Conservation (phyloP, 1,284 basidiomycete genomes). For the Termitomyces sp. region DNA sequence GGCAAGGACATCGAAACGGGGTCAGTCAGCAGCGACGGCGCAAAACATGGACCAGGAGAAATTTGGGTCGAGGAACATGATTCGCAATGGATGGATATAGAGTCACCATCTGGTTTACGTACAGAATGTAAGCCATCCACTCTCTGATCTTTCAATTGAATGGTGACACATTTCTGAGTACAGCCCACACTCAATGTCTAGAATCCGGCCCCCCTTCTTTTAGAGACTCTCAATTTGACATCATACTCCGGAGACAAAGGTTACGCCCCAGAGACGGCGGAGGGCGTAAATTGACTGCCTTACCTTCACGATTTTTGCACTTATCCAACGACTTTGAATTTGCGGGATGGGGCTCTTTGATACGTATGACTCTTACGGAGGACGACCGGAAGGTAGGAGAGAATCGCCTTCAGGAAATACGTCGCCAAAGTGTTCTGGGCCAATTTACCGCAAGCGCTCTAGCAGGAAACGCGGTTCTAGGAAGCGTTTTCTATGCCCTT, state of each 20-base stretch:
- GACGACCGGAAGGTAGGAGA: conserved; percentile 34
- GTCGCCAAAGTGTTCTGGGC: conserved; percentile 39
- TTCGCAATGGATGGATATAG: neutral
- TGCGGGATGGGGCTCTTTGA: conserved; percentile 58
- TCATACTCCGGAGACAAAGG: conserved; percentile 51
- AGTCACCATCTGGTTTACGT: neutral
- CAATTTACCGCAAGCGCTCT: conserved; percentile 56
- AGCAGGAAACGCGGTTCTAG: conserved; percentile 64
- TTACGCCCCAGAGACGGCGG: conserved; percentile 39
- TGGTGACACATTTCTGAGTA: neutral
- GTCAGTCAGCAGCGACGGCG: neutral
- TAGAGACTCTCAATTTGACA: conserved; percentile 42
- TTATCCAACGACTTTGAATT: conserved; percentile 63
- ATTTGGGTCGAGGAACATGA: neutral
- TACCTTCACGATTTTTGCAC: conserved; percentile 58
- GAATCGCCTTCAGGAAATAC: conserved; percentile 27
- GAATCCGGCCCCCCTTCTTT: neutral
- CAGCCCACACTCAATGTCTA: neutral
- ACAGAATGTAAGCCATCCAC: neutral
- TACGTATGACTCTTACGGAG: conserved; percentile 36
- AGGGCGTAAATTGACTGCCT: conserved; percentile 37
- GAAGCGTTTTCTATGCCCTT: conserved; percentile 67
- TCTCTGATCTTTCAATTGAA: neutral
- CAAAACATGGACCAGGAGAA: neutral
- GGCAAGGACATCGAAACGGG: neutral